Base-by-base conservation (phyloP, 805 yeast species). In the Isabelozyma rhagii region DNA sequence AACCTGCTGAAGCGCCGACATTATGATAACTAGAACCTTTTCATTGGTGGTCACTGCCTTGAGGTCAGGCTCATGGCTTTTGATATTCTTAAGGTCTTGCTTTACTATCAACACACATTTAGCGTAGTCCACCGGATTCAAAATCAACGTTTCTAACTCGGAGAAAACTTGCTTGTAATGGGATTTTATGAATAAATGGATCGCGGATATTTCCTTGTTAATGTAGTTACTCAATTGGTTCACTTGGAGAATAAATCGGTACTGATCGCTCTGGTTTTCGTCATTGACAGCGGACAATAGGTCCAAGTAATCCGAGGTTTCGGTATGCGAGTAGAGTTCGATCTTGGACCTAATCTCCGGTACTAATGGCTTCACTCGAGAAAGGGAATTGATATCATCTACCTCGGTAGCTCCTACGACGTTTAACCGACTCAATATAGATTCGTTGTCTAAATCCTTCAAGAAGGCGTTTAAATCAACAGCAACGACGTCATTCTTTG, bases 21-120 rank as follows among this genome's bases (percentile, higher is more conserved):
- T 88, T 1, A 86, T 80, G 7, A 91, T 66, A 4, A 89, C 86
- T 58, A 91, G 72, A 0, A 84, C 68, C 55, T 87, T 87, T 44
- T 90, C 96, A 48, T 79, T 80, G 3, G 82, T 68, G 8, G 89
- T 56, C 39, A 81, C 68, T 3, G 55, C 56, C 52, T 72, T 60
- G 54, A 83, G 59, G n/a, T 66, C 58, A 0, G 64, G 48, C 44
- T 72, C 77, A 45, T 66, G 60, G 39, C 60, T 49, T 42, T 62
- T 50, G 38, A 67, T 67, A 4, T 60, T 51, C 0, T 61, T 51
- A 43, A 79, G 60, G 40, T 76, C 76, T 51, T 78, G 82, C 34
- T 85, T 82, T 2, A 89, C 65, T 0, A 78, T 55, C 36, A 65
- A 54, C 2, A 87, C 76, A 1, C 83, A 69, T 27, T 69, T 69